These are phyloP conservation scores for Tetraselmis striata DNA, from an alignment of 139 green algal genomes.

Conservation along the genomic window DNA sequence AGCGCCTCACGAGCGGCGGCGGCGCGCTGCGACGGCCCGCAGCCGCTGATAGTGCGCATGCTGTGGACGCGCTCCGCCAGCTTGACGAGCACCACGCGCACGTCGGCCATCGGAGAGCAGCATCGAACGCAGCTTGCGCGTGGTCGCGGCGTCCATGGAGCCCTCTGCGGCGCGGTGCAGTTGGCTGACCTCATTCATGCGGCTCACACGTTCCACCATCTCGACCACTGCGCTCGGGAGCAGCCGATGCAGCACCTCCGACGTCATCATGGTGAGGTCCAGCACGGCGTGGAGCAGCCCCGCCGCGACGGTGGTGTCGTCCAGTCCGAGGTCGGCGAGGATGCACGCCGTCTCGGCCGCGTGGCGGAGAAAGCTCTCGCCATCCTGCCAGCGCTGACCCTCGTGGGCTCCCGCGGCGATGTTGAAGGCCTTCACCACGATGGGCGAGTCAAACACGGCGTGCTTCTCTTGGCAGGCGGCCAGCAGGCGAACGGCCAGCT, in stretches of 20 bases:
- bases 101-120: slow-evolving; percentile 64
- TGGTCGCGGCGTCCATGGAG: neutral
- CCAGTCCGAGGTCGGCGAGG: slow-evolving; percentile 58
- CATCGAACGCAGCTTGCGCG: slow-evolving; percentile 40
- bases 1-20: slow-evolving; percentile 63
- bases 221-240: slow-evolving; percentile 16
- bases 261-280: slow-evolving; percentile 32
- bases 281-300: slow-evolving; percentile 63
- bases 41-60: slow-evolving; percentile 45
- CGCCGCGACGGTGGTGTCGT: slow-evolving; percentile 51
- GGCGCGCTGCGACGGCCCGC: slow-evolving; percentile 3
- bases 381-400: slow-evolving; percentile 36
- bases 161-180: slow-evolving; percentile 35
- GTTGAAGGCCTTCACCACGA: neutral
- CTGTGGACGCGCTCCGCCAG: slow-evolving; percentile 74
- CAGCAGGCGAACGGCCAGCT: neutral
- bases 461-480: neutral
- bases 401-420: slow-evolving; percentile 20
- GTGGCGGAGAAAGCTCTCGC: slow-evolving; percentile 44
- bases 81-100: slow-evolving; percentile 69
- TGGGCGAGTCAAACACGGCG: neutral
- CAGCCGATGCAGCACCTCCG: slow-evolving; percentile 30
- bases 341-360: slow-evolving; percentile 45
- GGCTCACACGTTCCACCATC: slow-evolving; percentile 40
- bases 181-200: slow-evolving; percentile 39